These are phyloP conservation scores for Chytriomyces sp. DNA, from an alignment of 192 early-diverging fungal species.

Conservation along the genomic window DNA sequence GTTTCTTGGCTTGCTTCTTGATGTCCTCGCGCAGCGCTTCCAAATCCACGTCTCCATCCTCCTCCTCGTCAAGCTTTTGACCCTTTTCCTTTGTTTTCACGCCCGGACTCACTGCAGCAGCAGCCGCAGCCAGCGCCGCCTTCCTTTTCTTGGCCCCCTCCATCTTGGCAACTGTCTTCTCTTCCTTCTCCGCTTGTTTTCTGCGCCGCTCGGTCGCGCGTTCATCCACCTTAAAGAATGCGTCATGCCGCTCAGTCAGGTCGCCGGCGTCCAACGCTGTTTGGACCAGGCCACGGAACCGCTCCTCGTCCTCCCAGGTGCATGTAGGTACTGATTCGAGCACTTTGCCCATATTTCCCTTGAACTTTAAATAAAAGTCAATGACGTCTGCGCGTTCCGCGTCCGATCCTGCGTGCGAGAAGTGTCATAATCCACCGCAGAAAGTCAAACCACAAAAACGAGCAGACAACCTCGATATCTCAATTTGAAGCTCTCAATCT, in stretches of 20 bases:
- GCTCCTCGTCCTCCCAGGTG: constrained; percentile 62
- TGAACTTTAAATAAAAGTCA: constrained; percentile 57
- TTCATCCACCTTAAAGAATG: constrained; percentile 18
- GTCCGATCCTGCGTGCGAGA: constrained; percentile 53
- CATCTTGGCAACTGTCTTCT: not conserved
- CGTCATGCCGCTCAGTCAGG: constrained; percentile 48
- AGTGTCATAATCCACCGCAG: too few species aligned
- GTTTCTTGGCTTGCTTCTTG: not conserved
- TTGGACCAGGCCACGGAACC: constrained; percentile 65
- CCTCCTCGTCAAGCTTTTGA: not conserved
- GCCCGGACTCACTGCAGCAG: not conserved
- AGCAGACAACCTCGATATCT: constrained; percentile 61
- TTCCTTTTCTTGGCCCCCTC: not conserved
- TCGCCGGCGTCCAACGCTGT: constrained; percentile 57
- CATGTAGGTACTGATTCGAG: constrained; percentile 62
- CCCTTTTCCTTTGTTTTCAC: not conserved
- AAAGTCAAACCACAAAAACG: too few species aligned
- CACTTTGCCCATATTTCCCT: constrained; percentile 74
- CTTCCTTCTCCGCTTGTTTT: constrained; percentile 50
- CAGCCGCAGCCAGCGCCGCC: not conserved
- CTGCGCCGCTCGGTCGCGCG: constrained; percentile 48
- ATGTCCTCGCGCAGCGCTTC: constrained; percentile 58
- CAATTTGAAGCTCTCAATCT: constrained; percentile 69
- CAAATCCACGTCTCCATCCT: constrained; percentile 34
- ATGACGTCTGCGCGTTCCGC: constrained; percentile 73